Base-by-base conservation (phyloP, 768 basidiomycete genomes). In the Rossbeevera mucosa region DNA sequence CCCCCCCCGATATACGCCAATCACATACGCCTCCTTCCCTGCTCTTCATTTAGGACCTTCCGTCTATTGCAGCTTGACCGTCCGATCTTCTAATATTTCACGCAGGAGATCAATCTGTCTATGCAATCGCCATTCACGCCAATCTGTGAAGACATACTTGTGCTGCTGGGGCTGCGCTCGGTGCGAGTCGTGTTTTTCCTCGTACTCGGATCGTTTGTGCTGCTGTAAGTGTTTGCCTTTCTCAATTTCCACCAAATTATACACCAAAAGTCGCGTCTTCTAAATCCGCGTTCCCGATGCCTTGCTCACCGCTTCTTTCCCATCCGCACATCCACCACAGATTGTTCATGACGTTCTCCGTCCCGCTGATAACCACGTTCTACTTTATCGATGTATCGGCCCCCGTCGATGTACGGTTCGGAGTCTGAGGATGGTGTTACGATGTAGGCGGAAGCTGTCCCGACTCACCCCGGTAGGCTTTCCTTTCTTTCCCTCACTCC, bases 151-250 rank as follows among this genome's bases (percentile, higher is more conserved):
- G 22, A 36, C 31, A 4, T 26, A 18, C 47, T 49, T 13, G 30
- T 49, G 0, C 20, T 50, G 8, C 24, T 8, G 7, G 47, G 49
- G 18, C 29, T 50, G 45, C 46, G 49, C 46, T 49, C 29, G 22
- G 47, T 50, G 9, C 25, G 31, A n/a, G 50, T 50, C 47, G 50
- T 50, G 20, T 16, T 51, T 33, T n/a, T 33, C 14, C 25, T 51
- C 50, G 18, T 30, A 2, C 26, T 51, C 4, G 31, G 5, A 25
- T 50, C 47, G 18, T 50, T 50, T 7, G 47, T 51, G 14, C 16
- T 50, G 4, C 20, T 33, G 47, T 51, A 22, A 50, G 50, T 12
- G n/a, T 29, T 38, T 18, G 5, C 9, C n/a, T 38, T 33, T 36
- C 18, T 36, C n/a, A 16, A 36, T 36, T 18, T 36, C 33, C n/a